Evolutionary conservation across 169 alveolate species (phyloP).

Genomic region (Ichthyophthirius multifiliis): DNA sequence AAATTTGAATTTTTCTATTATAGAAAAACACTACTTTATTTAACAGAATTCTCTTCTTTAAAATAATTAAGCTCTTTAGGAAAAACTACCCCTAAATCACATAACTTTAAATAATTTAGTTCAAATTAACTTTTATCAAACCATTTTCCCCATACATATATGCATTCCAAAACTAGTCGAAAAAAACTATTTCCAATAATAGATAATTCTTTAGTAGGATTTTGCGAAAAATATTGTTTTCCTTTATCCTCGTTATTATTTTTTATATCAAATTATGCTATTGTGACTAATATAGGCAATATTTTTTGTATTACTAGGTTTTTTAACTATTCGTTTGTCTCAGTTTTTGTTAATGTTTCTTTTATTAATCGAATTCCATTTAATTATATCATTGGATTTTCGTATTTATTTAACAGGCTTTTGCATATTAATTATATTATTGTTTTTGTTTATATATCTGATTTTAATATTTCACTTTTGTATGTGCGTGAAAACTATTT

Average conservation of each 20-base stretch:
- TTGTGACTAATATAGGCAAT: not conserved
- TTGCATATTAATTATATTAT: not conserved
- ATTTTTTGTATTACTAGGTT: not conserved
- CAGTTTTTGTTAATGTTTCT: not conserved
- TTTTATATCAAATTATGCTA: not conserved
- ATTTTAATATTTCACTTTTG: not conserved
- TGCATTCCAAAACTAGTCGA: conserved; percentile 12
- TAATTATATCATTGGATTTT: not conserved
- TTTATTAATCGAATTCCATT: not conserved
- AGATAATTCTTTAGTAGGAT: not conserved
- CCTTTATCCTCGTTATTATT: conserved; percentile 5
- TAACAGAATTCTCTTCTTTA: conserved; percentile 3
- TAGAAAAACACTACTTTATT: no score
- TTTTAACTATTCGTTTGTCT: not conserved
- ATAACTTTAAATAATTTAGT: not conserved
- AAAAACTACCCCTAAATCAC: not conserved
- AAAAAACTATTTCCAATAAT: conserved; percentile 9
- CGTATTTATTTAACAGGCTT: not conserved
- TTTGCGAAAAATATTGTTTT: not conserved
- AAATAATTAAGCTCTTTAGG: not conserved
- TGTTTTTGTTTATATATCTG: not conserved
- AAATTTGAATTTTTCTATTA: not conserved
- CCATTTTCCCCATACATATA: not conserved
- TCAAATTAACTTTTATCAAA: not conserved
- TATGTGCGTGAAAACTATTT: not conserved